These are phyloP conservation scores for Mortierella sp. DNA, from an alignment of 371 early-diverging fungal genomes.

Conservation along the genomic window DNA sequence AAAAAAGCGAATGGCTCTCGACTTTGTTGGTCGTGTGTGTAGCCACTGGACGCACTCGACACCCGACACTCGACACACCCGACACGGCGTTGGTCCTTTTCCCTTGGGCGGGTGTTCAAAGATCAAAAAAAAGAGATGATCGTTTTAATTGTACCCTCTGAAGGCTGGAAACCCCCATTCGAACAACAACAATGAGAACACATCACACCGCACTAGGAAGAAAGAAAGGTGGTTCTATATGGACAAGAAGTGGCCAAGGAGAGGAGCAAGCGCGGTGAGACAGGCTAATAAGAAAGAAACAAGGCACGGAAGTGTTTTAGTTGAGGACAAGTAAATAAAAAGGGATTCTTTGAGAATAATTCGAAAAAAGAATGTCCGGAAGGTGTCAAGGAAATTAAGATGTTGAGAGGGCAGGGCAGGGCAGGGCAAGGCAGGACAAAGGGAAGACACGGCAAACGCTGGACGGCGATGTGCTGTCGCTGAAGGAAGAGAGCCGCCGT, in stretches of 20 bases:
- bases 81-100: background rate
- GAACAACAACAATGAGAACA: too few relatives aligned
- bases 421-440: too few relatives aligned
- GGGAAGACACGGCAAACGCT: too few relatives aligned
- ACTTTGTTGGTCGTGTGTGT: background rate
- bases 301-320: background rate
- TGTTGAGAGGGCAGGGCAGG: background rate
- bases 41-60: background rate
- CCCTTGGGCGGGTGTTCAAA: background rate
- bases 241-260: background rate
- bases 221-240: too few relatives aligned
- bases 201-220: too few relatives aligned
- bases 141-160: background rate
- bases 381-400: background rate
- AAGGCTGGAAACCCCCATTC: too few relatives aligned
- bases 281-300: too few relatives aligned
- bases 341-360: background rate
- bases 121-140: background rate
- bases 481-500: background rate
- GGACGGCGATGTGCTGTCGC: too few relatives aligned
- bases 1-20: background rate
- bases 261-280: background rate
- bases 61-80: background rate
- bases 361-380: conserved; percentile 8
- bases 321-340: background rate